Base-by-base conservation (phyloP, 331 rosid genomes). In the Rosa hybrid region DNA sequence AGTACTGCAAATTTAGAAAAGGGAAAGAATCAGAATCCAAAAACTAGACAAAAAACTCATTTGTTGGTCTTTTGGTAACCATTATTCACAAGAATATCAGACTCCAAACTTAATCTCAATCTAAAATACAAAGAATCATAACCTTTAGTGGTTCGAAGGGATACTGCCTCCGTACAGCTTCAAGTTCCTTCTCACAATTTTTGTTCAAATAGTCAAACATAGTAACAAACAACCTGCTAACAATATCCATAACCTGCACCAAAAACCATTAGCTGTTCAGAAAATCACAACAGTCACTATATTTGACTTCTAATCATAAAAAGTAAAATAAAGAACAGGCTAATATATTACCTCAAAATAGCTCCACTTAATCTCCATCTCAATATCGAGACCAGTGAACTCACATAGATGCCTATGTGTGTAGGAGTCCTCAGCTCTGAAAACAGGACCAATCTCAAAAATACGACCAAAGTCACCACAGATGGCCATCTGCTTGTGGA, bases 81-180 rank as follows among this genome's bases (percentile, higher is more conserved):
- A 9, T 71, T 39, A 13, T 70, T 42, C 27, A 46, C 17, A 17
- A 46, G 48, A 63, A 16, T 60, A 50, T 48, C 59, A 79, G 54
- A 72, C n/a, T 34, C 38, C 42, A 72, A 77, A 30, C 3, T 30
- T 50, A 38, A 68, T 11, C 49, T 59, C 50, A 71, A 21, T 25
- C 12, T 6, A 71, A 62, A 77, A 51, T 8, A 69, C 23, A 8
- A 59, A 57, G 48, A 65, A 39, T 27, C 12, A 30, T 38, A 11
- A 95, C 99, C 99, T 93, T 96, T 44, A 93, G 83, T 10, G 99
- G 99, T 87, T 95, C 88, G 65, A 95, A 95, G 4, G 98, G 99
- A 80, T 91, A 95, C 83, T 95, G 99, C 70, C 75, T 83, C 12
- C 86, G 48, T 39, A 95, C 87, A 75, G 99, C 97, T 80, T 95